A percentile compares a stretch with the other conserved stretches of the same genome.
Conservation (phyloP, 805 yeast genomes). For the Suhomyces sp. region DNA sequence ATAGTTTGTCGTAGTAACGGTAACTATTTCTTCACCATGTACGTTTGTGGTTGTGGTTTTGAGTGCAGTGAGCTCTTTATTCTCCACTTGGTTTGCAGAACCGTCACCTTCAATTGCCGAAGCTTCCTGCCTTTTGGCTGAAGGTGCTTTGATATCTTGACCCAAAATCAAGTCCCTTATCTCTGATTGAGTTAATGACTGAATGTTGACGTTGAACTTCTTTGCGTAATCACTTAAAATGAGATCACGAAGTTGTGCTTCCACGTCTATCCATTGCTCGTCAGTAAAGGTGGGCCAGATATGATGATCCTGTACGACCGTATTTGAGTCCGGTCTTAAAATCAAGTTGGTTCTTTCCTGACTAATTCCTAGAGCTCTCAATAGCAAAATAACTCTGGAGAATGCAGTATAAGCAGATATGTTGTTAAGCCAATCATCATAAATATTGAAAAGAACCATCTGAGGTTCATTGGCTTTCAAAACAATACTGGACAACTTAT, state of each 20-base stretch:
- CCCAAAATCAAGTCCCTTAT: conserved; percentile 92
- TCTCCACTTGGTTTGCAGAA: conserved; percentile 33
- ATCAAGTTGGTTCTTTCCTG: conserved; percentile 74
- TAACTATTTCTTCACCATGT: conserved; percentile 94
- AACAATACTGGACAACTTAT: conserved; percentile 73
- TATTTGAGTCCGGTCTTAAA: conserved; percentile 69
- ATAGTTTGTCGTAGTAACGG: conserved; percentile 86
- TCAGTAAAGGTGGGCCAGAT: conserved; percentile 89
- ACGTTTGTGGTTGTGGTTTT: conserved; percentile 84
- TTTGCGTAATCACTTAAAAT: conserved; percentile 81
- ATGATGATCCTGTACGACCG: conserved; percentile 72
- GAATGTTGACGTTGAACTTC: conserved; percentile 80
- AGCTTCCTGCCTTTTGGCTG: conserved; percentile 79
- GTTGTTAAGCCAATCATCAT: conserved; percentile 88
- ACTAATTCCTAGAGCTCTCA: conserved; percentile 77
- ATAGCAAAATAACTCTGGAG: conserved; percentile 76
- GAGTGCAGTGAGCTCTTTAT: conserved; percentile 63
- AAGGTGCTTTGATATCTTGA: conserved; percentile 88
- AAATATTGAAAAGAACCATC: conserved; percentile 85
- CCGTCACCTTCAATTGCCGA: conserved; percentile 61
- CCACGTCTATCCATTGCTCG: conserved; percentile 91
- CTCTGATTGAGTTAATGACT: conserved; percentile 87
- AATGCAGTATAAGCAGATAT: conserved; percentile 92
- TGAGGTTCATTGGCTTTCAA: conserved; percentile 88
- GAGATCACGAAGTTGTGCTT: conserved; percentile 81